These are phyloP conservation scores for Podila verticillata DNA, from an alignment of 192 early-diverging fungal species.

Conservation along the genomic window DNA sequence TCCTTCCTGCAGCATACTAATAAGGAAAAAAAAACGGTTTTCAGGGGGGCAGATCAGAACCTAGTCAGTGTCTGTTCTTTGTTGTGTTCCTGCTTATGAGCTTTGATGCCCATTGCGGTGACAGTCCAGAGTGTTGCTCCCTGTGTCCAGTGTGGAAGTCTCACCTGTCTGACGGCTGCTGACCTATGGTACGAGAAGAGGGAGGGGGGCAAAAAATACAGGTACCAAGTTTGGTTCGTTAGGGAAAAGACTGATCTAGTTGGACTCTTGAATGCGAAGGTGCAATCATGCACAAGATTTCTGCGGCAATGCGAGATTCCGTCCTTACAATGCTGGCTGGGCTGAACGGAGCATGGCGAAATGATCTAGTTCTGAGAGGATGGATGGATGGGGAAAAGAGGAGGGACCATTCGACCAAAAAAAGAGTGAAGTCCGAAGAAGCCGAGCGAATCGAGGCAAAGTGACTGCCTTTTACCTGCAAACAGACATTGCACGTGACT, in stretches of 20 bases:
- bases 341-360: constrained; percentile 34
- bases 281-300: no score
- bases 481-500: no score
- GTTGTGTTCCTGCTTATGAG: not conserved
- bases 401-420: not conserved
- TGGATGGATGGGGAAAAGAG: constrained; percentile 9
- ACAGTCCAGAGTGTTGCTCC: no score
- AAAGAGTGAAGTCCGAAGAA: no score
- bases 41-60: not conserved
- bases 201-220: constrained; percentile 1
- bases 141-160: not conserved
- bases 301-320: no score
- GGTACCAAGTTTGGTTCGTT: constrained; percentile 2
- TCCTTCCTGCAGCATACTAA: constrained; percentile 12
- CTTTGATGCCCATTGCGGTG: not conserved
- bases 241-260: no score
- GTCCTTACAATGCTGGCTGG: constrained; percentile 40
- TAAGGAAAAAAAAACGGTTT: not conserved
- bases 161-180: constrained; percentile 37
- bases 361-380: constrained; percentile 11
- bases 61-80: not conserved
- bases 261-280: no score
- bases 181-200: not conserved
- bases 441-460: no score
- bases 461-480: no score